phyloP scores from a whole-genome alignment of 2,329 filamentous ascomycete species.

The Phialemonium atrogriseum region DNA sequence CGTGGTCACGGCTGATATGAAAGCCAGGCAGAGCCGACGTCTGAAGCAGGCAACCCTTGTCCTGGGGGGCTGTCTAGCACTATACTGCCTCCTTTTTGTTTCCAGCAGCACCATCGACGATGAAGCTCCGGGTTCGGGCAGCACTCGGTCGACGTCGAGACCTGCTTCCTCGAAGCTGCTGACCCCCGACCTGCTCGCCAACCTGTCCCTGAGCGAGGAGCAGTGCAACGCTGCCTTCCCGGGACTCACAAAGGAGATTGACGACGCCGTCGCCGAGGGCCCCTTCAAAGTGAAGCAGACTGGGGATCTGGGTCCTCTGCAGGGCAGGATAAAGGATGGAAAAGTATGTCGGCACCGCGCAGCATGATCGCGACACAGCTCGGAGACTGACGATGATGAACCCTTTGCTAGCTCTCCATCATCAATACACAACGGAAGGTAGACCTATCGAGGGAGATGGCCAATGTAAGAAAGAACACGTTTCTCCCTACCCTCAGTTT shows the following conservation, averaged over 20 bases:
- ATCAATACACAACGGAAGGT: conserved; percentile 29
- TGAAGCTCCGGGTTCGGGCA: background rate
- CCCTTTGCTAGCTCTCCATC: conserved; percentile 28
- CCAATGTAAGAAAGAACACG: conserved; percentile 23
- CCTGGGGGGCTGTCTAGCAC: conserved; percentile 10
- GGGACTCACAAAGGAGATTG: conserved; percentile 28
- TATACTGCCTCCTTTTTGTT: conserved; percentile 17
- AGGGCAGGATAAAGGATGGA: conserved; percentile 26
- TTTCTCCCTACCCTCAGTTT: too few relatives aligned
- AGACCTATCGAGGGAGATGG: conserved; percentile 36
- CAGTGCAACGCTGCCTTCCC: conserved; percentile 30
- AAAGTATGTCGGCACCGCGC: too few relatives aligned
- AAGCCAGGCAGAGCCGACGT: conserved; percentile 12
- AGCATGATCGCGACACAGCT: too few relatives aligned
- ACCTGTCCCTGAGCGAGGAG: conserved; percentile 28
- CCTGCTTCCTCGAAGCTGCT: background rate
- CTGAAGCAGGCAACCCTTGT: conserved; percentile 13
- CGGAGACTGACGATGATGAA: too few relatives aligned
- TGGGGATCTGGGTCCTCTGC: conserved; percentile 22
- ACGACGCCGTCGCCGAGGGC: conserved; percentile 25
- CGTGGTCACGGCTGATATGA: too few relatives aligned
- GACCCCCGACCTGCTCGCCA: conserved; percentile 17
- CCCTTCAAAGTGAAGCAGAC: conserved; percentile 23
- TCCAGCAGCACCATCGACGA: too few relatives aligned
- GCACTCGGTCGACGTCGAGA: background rate